Evolutionary conservation across 768 basidiomycete genomes (phyloP).

Genomic region (Pisolithus marmoratus): DNA sequence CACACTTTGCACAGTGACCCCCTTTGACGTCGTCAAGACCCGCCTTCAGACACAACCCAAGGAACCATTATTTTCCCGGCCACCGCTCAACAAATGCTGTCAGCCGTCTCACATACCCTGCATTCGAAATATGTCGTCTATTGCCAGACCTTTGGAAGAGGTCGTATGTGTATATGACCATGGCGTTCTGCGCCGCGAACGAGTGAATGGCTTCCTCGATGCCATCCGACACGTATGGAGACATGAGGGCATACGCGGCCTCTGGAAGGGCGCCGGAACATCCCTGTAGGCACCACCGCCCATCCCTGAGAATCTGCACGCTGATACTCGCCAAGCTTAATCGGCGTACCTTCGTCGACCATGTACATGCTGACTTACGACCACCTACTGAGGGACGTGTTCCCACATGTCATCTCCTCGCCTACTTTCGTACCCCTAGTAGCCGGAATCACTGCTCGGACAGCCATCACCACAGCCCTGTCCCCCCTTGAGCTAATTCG

Average conservation of each 20-base stretch:
- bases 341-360: slow-evolving; percentile 88
- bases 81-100: slow-evolving; percentile 59
- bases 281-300: slow-evolving; percentile 55
- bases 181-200: slow-evolving; percentile 62
- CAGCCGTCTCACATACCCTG: slow-evolving; percentile 52
- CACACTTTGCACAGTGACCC: slow-evolving; percentile 73
- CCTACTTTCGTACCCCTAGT: slow-evolving; percentile 58
- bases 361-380: slow-evolving; percentile 97
- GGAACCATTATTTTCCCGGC: slow-evolving; percentile 46
- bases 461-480: slow-evolving; percentile 66
- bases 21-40: slow-evolving; percentile 97
- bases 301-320: not conserved
- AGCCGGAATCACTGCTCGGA: slow-evolving; percentile 80
- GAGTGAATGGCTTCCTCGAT: slow-evolving; percentile 81
- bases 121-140: slow-evolving; percentile 73
- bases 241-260: slow-evolving; percentile 74
- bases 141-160: slow-evolving; percentile 56
- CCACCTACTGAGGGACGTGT: slow-evolving; percentile 59
- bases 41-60: slow-evolving; percentile 89
- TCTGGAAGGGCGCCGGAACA: slow-evolving; percentile 96
- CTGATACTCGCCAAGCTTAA: slow-evolving; percentile 45
- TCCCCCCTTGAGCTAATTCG: slow-evolving; percentile 92
- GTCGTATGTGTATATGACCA: slow-evolving; percentile 79
- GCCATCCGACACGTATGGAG: slow-evolving; percentile 75
- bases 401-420: slow-evolving; percentile 57